A percentile compares a stretch with the other conserved stretches of the same genome.
phyloP scores from a whole-genome alignment of 805 yeast species.

The Metschnikowia kunwiensis region DNA sequence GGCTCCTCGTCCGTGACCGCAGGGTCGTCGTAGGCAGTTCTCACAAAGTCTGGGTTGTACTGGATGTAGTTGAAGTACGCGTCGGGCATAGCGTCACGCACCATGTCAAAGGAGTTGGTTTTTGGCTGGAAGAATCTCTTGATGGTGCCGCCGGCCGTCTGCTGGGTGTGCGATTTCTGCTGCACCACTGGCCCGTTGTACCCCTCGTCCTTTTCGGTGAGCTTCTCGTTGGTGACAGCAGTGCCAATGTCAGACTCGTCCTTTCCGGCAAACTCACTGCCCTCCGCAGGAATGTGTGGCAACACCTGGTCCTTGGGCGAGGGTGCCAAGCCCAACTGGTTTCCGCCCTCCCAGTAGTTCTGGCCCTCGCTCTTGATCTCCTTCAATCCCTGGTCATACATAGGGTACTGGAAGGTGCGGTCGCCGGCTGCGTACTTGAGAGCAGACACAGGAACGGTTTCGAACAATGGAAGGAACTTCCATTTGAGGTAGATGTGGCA shows the following conservation, averaged over 20 bases:
- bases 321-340: slow-evolving; percentile 34
- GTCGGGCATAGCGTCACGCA: slow-evolving; percentile 46
- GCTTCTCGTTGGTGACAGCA: slow-evolving; percentile 12
- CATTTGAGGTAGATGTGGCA: slow-evolving; percentile 58
- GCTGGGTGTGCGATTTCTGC: slow-evolving; percentile 1
- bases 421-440: slow-evolving; percentile 47
- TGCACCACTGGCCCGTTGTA: slow-evolving; percentile 3
- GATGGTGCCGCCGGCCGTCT: slow-evolving; percentile 9
- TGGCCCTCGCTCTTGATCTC: slow-evolving; percentile 56
- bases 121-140: slow-evolving; percentile 43
- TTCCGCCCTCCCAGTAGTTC: slow-evolving; percentile 45
- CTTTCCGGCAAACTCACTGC: slow-evolving; percentile 3
- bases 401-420: slow-evolving; percentile 50
- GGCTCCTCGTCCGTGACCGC: slow-evolving; percentile 56
- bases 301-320: slow-evolving; percentile 16
- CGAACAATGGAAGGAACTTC: slow-evolving; percentile 60
- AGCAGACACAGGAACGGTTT: slow-evolving; percentile 68
- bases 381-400: slow-evolving; percentile 58
- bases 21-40: slow-evolving; percentile 53
- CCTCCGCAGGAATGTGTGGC: slow-evolving; percentile 8
- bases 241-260: slow-evolving; percentile 16
- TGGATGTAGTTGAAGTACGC: slow-evolving; percentile 39
- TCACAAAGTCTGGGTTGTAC: slow-evolving; percentile 39
- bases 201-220: slow-evolving; percentile 4
- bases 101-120: slow-evolving; percentile 43